Percentiles rank a stretch among this genome's conserved stretches.
phyloP scores from a whole-genome alignment of 2,329 filamentous ascomycete genomes.

The Monosporascus sp. region DNA sequence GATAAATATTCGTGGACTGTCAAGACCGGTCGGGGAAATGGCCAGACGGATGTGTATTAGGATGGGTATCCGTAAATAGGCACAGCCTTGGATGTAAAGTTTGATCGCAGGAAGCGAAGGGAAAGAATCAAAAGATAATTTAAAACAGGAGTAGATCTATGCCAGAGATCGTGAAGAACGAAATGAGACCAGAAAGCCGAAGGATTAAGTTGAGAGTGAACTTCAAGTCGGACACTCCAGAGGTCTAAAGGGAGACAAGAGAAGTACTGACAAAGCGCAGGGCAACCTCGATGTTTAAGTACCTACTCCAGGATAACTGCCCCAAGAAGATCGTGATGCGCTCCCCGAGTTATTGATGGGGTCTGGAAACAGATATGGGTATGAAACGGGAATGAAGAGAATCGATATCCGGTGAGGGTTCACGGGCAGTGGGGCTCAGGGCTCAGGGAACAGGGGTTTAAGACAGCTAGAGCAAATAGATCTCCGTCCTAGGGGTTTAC shows the following conservation, averaged over 20 bases:
- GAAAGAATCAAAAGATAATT: slow-evolving; percentile 14
- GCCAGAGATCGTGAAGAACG: slow-evolving; percentile 15
- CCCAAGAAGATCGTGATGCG: background rate
- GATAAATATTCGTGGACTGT: slow-evolving; percentile 1
- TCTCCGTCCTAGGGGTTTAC: background rate
- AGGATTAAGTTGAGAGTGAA: background rate
- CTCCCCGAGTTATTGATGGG: background rate
- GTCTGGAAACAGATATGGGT: background rate
- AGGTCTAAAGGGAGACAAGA: slow-evolving; percentile 12
- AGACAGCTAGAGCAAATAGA: background rate
- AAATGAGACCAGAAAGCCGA: slow-evolving; percentile 8
- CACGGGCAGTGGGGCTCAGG: background rate
- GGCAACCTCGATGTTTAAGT: slow-evolving; percentile 14
- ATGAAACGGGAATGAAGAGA: background rate
- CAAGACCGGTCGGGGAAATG: background rate
- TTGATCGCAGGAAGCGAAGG: slow-evolving; percentile 21
- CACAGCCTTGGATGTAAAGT: slow-evolving; percentile 22
- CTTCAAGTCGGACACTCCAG: slow-evolving; percentile 15
- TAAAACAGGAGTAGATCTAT: slow-evolving; percentile 26
- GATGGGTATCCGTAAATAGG: slow-evolving; percentile 18
- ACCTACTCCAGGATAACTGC: background rate
- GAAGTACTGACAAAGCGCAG: slow-evolving; percentile 7
- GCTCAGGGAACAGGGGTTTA: background rate
- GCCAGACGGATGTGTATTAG: slow-evolving; percentile 6
- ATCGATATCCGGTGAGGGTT: background rate